Evolutionary conservation across 2,329 filamentous ascomycete species (phyloP).

Genomic region (Aschersonia sp.): DNA sequence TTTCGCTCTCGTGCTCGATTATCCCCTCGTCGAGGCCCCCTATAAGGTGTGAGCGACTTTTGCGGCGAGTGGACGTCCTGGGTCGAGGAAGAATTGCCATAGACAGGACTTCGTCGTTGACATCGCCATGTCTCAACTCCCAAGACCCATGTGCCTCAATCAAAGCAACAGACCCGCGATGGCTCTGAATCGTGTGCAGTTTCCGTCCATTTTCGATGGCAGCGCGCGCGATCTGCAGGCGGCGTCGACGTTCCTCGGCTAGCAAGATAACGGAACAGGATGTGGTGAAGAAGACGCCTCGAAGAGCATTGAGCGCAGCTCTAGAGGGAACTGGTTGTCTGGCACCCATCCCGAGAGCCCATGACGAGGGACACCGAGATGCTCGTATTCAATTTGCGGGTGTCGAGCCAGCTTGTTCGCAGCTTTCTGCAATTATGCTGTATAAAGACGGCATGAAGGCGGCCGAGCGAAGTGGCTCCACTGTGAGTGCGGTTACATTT

Average conservation of each 20-base stretch:
- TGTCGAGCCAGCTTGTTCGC: background rate
- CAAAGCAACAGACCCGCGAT: slow-evolving; percentile 14
- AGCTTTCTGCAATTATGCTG: too few relatives aligned
- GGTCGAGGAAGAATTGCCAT: slow-evolving; percentile 6
- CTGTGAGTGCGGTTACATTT: too few relatives aligned
- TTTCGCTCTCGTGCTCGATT: background rate
- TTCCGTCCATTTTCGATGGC: slow-evolving; percentile 38
- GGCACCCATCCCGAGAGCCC: slow-evolving; percentile 25
- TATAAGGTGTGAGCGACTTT: slow-evolving; percentile 7
- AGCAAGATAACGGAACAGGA: slow-evolving; percentile 41
- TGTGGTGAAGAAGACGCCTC: slow-evolving; percentile 39
- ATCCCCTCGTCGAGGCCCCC: background rate
- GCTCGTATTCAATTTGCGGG: background rate
- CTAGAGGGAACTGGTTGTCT: slow-evolving; percentile 37
- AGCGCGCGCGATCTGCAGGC: slow-evolving; percentile 33
- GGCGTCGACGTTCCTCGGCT: slow-evolving; percentile 41
- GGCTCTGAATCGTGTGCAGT: slow-evolving; percentile 24
- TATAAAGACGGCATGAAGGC: too few relatives aligned
- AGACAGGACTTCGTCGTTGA: slow-evolving; percentile 12
- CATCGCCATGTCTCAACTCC: slow-evolving; percentile 7
- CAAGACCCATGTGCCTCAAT: slow-evolving; percentile 10
- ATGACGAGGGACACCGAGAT: slow-evolving; percentile 5
- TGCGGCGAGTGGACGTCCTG: slow-evolving; percentile 14
- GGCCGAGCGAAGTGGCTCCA: too few relatives aligned
- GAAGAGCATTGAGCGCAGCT: slow-evolving; percentile 39